A percentile compares a stretch with the other conserved stretches of the same genome.
phyloP scores from a whole-genome alignment of 2,329 filamentous ascomycete species.

The Talaromyces amestolkiae region DNA sequence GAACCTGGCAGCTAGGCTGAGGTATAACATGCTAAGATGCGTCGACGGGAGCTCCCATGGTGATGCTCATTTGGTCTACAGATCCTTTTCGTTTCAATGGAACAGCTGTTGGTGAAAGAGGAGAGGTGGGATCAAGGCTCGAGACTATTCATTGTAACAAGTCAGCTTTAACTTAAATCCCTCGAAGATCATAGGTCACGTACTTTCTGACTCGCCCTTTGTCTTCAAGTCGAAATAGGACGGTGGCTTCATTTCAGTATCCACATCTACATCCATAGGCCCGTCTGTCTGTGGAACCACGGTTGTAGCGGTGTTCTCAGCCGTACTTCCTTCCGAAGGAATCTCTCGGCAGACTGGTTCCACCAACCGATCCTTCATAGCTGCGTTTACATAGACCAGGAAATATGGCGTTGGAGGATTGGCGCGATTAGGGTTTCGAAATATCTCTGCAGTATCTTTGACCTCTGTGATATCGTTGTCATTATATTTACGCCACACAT shows the following conservation, averaged over 20 bases:
- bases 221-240: conserved; percentile 30
- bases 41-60: conserved; percentile 2
- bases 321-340: conserved; percentile 6
- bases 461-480: conserved; percentile 75
- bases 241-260: conserved; percentile 29
- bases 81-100: conserved; percentile 37
- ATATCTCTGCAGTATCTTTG: conserved; percentile 64
- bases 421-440: conserved; percentile 59
- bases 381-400: conserved; percentile 75
- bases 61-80: conserved; percentile 22
- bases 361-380: conserved; percentile 59
- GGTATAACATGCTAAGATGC: not conserved
- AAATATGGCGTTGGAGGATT: conserved; percentile 75
- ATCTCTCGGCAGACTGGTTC: conserved; percentile 56
- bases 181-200: conserved; percentile 18
- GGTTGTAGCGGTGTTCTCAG: not conserved
- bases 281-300: conserved; percentile 15
- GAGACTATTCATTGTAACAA: not conserved
- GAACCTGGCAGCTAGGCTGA: not conserved
- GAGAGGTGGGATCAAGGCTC: conserved; percentile 17
- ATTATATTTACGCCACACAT: conserved; percentile 91
- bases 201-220: conserved; percentile 29
- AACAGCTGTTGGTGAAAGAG: conserved; percentile 25
- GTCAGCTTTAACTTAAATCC: not conserved
- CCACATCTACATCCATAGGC: conserved; percentile 25